Base-by-base conservation (phyloP, 1,284 basidiomycete genomes). In the Paramarasmius palmivorus region DNA sequence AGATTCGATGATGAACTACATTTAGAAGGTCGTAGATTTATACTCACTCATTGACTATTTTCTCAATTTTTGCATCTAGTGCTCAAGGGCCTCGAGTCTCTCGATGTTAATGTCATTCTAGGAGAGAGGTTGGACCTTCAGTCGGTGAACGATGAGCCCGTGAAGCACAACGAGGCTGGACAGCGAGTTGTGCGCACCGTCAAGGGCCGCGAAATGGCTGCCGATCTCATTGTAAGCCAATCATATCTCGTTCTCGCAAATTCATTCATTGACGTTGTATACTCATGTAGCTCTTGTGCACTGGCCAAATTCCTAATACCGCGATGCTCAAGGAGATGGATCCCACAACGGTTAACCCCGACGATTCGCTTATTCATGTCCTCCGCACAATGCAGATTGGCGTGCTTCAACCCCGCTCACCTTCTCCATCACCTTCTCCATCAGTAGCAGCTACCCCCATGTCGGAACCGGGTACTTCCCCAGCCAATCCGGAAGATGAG, bases 241-340 rank as follows among this genome's bases (percentile, higher is more conserved):
- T 52, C 26, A 22, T 39, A 22, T 45, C 45, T 29, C 26, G n/a
- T 42, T 35, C n/a, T 32, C 17, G 45, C 22, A 32, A 12, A 40
- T 20, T 40, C 22, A 48, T 49, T 46, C 10, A 49, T 20, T 50
- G 12, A 47, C 52, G 25, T 44, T 5, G 9, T n/a, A 3, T 25
- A 36, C 45, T 17, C 26, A 12, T 36, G 8, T 51, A 90, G 85
- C 76, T 92, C 14, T 72, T 88, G 1, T 92, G 90, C 64, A 92
- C 89, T 0, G 90, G 90, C 6, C 89, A 91, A 68, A 75, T 71
- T 35, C 88, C 89, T 17, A 90, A 92, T 64, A 86, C 87, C 0
- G 72, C 67, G 1, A 65, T 92, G 37, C 69, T 93, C 23, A 68
- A 65, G 25, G 61, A 65, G 0, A 72, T 86, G 60, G 74, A 83